Evolutionary conservation across 1,139 yeast genomes (phyloP).

Genomic region (Pichia terricola): DNA sequence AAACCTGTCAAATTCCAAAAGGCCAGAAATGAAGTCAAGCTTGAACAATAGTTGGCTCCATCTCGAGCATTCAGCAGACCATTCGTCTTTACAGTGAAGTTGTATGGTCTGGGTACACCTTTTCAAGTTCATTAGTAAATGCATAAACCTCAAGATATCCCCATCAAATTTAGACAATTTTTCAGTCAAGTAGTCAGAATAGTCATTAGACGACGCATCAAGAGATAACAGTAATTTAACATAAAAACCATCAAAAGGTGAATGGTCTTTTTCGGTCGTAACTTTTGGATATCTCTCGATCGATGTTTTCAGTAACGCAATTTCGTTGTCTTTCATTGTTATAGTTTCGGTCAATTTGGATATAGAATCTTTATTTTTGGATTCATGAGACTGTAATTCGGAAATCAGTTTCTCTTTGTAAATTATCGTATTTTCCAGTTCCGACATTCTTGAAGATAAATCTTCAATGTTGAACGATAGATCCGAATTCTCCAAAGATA

Average conservation of each 20-base stretch:
- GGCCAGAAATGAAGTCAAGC: constrained; percentile 1
- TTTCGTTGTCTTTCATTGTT: not conserved
- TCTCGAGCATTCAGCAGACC: not conserved
- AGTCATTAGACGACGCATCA: too few relatives aligned
- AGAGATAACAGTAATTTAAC: too few relatives aligned
- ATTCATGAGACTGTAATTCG: constrained; percentile 4
- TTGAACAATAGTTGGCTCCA: not conserved
- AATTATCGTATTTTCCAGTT: constrained; percentile 1
- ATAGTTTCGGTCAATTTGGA: not conserved
- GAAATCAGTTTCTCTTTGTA: constrained; percentile 2
- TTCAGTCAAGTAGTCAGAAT: too few relatives aligned
- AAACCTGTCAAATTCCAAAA: constrained; percentile 1
- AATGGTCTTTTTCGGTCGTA: too few relatives aligned
- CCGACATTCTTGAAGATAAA: constrained; percentile 34
- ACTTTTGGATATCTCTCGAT: not conserved
- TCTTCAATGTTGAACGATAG: constrained; percentile 29
- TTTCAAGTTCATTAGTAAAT: too few relatives aligned
- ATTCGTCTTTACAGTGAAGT: not conserved
- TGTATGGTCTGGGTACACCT: too few relatives aligned
- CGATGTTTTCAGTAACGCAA: not conserved
- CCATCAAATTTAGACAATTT: too few relatives aligned
- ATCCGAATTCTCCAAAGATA: constrained; percentile 46
- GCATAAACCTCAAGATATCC: too few relatives aligned
- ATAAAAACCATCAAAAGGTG: too few relatives aligned
- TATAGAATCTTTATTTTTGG: not conserved